Evolutionary conservation across 805 yeast species (phyloP), one percentile per base, ranked within the genome.

Genomic region (Pichia nakasei): DNA sequence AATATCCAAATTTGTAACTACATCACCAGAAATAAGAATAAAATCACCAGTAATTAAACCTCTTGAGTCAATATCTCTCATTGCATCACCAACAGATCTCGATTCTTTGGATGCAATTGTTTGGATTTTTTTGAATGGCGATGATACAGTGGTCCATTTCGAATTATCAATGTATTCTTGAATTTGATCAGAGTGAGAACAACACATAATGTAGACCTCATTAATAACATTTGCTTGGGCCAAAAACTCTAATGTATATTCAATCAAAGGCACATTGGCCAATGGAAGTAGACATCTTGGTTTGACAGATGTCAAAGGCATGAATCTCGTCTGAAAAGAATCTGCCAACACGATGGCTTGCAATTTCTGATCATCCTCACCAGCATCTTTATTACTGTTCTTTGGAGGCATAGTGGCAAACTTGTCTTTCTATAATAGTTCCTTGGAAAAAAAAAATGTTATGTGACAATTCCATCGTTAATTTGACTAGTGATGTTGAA

Each of bases 341-440:
- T 93, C 99, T 15, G 96, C 86, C 53, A 93, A 75, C 20, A 93
- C 96, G 47, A 93, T 81, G 5, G 98, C 98, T 67, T 91, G 97
- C 45, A 93, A 72, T 55, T 89, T 73, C 50, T 82, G 67, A 47
- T 80, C 86, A 54, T 76, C 75, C 44, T 79, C 85, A 0, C 48
- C 39, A 4, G 47, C 47, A 39, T 50, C 56, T 27, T 27, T 27
- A n/a, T 27, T 27, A 6, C 48, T 31, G 21, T 46, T 47, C 41
- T 58, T 52, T 22, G 60, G 58, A 11, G 59, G 52, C 60, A 57
- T 55, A 2, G 17, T 33, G 18, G 22, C 13, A 24, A 24, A 9
- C 5, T 12, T 24, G 8, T 9, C 26, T 24, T 4, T n/a, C n/a
- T n/a, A n/a, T n/a, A n/a, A n/a, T n/a, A n/a, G n/a, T n/a, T n/a